Evolutionary conservation across 306 rosid species (phyloP).

Genomic region (Vigna unguiculata): DNA sequence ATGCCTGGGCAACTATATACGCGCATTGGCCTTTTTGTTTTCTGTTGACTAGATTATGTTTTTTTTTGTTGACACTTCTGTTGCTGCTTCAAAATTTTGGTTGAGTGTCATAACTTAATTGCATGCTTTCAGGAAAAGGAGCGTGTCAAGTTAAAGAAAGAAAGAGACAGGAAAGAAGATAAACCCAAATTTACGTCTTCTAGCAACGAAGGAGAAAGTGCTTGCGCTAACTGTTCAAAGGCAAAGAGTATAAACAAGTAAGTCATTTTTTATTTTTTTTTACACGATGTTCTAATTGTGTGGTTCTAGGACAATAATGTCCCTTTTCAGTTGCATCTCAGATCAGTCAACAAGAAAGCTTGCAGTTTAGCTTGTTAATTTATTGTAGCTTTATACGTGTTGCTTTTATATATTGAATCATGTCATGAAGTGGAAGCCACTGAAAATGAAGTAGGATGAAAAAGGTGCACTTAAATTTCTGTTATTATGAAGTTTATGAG

Average conservation of each 20-base stretch:
- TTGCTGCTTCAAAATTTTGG: background rate
- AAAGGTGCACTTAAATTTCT: slow-evolving; percentile 16
- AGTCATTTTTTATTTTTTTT: slow-evolving; percentile 45
- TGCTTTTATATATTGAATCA: slow-evolving; percentile 14
- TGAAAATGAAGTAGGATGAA: slow-evolving; percentile 37
- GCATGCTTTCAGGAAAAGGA: slow-evolving; percentile 76
- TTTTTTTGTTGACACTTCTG: background rate
- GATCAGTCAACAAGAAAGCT: slow-evolving; percentile 1
- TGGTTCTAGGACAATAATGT: background rate
- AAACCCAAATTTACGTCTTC: slow-evolving; percentile 49
- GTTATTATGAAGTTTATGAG: slow-evolving; percentile 23
- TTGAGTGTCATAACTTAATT: slow-evolving; percentile 30
- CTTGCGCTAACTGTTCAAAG: slow-evolving; percentile 37
- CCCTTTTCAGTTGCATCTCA: slow-evolving; percentile 26
- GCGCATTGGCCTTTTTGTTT: slow-evolving; percentile 17
- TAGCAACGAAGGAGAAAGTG: slow-evolving; percentile 53
- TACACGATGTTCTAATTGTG: background rate
- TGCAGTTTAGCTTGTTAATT: slow-evolving; percentile 26
- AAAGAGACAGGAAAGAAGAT: slow-evolving; percentile 62
- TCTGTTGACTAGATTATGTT: slow-evolving; percentile 8
- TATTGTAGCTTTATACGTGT: slow-evolving; percentile 26
- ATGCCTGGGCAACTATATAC: slow-evolving; percentile 41
- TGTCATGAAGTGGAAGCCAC: slow-evolving; percentile 2
- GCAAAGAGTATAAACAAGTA: slow-evolving; percentile 57
- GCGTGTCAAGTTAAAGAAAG: slow-evolving; percentile 63